Conservation (phyloP, 352 stramenopile genomes). For the Phytophthora sansomeana region DNA sequence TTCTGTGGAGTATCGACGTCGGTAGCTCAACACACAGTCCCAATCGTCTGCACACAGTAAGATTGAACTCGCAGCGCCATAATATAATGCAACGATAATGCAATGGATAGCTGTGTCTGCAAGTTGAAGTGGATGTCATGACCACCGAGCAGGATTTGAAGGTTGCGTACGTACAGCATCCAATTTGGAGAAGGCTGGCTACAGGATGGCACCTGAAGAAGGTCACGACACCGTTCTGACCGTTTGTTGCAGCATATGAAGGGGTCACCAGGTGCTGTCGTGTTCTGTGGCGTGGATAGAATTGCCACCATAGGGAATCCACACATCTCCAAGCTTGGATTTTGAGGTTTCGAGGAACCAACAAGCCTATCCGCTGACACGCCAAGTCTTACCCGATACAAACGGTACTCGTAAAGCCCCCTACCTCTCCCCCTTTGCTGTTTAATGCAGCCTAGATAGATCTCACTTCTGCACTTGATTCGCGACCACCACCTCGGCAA, state of each 20-base stretch:
- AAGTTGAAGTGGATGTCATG: constrained; percentile 16
- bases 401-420: background rate
- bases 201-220: background rate
- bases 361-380: background rate
- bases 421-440: constrained; percentile 5
- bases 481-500: background rate
- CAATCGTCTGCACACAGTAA: constrained; percentile 17
- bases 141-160: constrained; percentile 14
- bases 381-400: constrained; percentile 23
- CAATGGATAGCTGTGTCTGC: background rate
- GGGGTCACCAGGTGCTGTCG: background rate
- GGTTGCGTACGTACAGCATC: background rate
- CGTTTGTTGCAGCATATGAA: background rate
- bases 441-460: background rate
- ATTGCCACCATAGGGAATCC: background rate
- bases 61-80: constrained; percentile 9
- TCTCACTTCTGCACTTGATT: constrained; percentile 19
- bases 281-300: background rate
- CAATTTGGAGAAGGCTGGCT: background rate
- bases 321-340: constrained; percentile 1
- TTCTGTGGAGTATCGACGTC: constrained; percentile 30
- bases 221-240: background rate
- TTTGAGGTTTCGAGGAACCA: background rate
- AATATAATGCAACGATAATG: constrained; percentile 7
- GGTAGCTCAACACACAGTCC: constrained; percentile 19